phyloP scores from a whole-genome alignment of 2,329 filamentous ascomycete genomes.

The Incumbomyces lentus region DNA sequence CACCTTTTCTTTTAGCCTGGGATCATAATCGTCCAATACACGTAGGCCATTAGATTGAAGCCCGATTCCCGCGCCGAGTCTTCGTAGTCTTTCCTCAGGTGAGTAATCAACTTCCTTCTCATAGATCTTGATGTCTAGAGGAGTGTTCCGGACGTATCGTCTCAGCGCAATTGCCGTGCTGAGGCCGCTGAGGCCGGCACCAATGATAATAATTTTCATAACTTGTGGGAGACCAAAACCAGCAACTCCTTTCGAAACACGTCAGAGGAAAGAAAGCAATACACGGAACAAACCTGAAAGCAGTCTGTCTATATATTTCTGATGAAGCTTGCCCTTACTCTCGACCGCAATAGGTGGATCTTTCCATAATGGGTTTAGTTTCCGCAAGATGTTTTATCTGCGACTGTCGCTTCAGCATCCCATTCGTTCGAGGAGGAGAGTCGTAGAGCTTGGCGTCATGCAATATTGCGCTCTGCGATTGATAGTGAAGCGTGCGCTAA shows the following conservation, averaged over 20 bases:
- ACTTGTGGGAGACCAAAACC: neutral
- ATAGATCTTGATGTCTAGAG: neutral
- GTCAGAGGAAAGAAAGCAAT: neutral
- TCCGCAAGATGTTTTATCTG: neutral
- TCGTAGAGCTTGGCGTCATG: too few species aligned
- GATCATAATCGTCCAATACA: slow-evolving; percentile 28
- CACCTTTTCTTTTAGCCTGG: slow-evolving; percentile 25
- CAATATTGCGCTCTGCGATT: too few species aligned
- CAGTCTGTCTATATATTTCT: neutral
- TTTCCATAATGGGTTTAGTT: neutral
- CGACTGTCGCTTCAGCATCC: too few species aligned
- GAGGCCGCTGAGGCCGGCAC: neutral
- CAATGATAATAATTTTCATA: slow-evolving; percentile 2
- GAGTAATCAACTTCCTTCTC: neutral
- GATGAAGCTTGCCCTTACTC: too few species aligned
- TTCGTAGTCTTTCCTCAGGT: neutral
- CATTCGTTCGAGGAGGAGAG: too few species aligned
- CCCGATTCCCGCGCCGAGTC: slow-evolving; percentile 28
- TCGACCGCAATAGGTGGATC: neutral
- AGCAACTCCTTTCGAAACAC: neutral
- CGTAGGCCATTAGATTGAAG: slow-evolving; percentile 30
- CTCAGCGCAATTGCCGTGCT: neutral
- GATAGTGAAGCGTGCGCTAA: too few species aligned
- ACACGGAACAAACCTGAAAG: neutral
- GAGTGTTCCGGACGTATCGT: neutral